Conservation (phyloP, 1,139 yeast genomes). For the Pichia sp. region DNA sequence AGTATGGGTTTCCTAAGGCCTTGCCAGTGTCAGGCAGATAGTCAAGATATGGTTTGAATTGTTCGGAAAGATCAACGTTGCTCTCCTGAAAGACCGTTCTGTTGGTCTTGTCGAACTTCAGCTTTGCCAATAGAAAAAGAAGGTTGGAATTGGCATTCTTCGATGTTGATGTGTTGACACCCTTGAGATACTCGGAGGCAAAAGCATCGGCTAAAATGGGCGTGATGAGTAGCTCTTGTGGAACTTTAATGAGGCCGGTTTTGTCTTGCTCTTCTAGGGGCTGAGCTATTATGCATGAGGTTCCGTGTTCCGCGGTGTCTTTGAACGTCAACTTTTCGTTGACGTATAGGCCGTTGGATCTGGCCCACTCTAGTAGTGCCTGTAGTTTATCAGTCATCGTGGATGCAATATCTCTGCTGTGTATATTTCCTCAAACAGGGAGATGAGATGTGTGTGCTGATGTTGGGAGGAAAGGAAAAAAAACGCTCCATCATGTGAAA, state of each 20-base stretch:
- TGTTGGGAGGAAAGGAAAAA: too few relatives aligned
- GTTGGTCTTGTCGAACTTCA: slow-evolving; percentile 31
- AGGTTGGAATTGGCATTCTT: slow-evolving; percentile 38
- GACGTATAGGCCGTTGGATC: slow-evolving; percentile 43
- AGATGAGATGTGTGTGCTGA: too few relatives aligned
- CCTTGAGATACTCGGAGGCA: slow-evolving; percentile 30
- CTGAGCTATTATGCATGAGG: slow-evolving; percentile 21
- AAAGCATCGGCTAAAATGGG: slow-evolving; percentile 40
- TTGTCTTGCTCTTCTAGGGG: slow-evolving; percentile 12
- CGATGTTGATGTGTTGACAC: slow-evolving; percentile 19
- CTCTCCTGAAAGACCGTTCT: slow-evolving; percentile 18
- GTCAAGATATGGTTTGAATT: slow-evolving; percentile 45
- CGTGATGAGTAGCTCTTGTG: slow-evolving; percentile 21
- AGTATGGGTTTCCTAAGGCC: slow-evolving; percentile 54
- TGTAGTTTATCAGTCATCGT: slow-evolving; percentile 9
- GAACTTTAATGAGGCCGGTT: slow-evolving; percentile 23
- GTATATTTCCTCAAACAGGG: too few relatives aligned
- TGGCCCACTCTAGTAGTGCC: slow-evolving; percentile 43
- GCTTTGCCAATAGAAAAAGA: slow-evolving; percentile 45
- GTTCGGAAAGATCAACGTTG: slow-evolving; percentile 15
- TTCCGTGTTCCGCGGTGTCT: slow-evolving; percentile 20
- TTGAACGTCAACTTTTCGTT: slow-evolving; percentile 34
- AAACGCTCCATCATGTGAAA: not conserved
- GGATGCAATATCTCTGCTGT: too few relatives aligned
- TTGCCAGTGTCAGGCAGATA: slow-evolving; percentile 49